phyloP scores from a whole-genome alignment of 1,284 basidiomycete species.

The Paramarasmius palmivorus region DNA sequence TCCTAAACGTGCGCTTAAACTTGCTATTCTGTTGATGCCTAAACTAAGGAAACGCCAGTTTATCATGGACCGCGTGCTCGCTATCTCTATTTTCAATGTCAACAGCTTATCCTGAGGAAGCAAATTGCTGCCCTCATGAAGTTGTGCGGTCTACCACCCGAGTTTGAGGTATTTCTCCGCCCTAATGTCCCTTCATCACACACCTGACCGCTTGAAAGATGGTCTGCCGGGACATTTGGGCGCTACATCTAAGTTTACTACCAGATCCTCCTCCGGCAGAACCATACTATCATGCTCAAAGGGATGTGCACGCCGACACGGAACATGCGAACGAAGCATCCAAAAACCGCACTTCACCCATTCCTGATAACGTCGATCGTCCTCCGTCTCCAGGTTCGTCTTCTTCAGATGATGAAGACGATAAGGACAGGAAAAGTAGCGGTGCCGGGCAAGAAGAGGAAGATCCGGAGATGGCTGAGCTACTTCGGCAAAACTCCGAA shows the following conservation, averaged over 20 bases:
- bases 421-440: constrained; percentile 21
- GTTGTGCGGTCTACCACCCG: constrained; percentile 73
- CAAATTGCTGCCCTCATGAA: constrained; percentile 66
- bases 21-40: background rate
- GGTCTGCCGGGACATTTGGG: constrained; percentile 82
- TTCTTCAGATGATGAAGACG: constrained; percentile 19
- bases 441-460: constrained; percentile 29
- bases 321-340: constrained; percentile 18
- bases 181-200: constrained; percentile 3
- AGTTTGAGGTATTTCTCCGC: constrained; percentile 70
- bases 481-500: constrained; percentile 57
- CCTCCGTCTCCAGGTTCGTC: constrained; percentile 15
- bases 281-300: constrained; percentile 45
- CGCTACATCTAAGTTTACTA: constrained; percentile 68
- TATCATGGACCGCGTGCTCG: constrained; percentile 78
- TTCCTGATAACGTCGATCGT: background rate
- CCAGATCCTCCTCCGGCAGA: constrained; percentile 62
- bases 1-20: constrained; percentile 48
- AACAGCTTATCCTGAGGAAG: constrained; percentile 77
- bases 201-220: constrained; percentile 41
- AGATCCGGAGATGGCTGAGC: constrained; percentile 50
- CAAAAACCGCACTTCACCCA: no score
- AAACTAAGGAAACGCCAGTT: constrained; percentile 46
- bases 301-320: constrained; percentile 32
- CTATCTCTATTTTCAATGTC: constrained; percentile 78